phyloP scores from a whole-genome alignment of 192 early-diverging fungal genomes.

The Backusella macrospora region DNA sequence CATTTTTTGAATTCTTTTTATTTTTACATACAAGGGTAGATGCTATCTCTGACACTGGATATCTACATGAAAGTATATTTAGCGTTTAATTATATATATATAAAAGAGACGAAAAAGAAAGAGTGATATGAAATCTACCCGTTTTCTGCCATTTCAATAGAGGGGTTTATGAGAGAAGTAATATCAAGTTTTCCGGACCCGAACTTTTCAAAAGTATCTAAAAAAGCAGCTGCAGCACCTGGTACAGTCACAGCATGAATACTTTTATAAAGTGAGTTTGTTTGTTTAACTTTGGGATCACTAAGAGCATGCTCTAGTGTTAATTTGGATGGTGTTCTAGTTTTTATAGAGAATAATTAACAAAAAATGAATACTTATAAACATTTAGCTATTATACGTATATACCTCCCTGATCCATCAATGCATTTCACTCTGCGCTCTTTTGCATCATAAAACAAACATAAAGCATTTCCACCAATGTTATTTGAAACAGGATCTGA shows the following conservation, averaged over 20 bases:
- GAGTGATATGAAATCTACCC: slow-evolving; percentile 44
- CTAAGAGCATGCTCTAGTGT: slow-evolving; percentile 50
- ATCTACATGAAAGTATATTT: neutral
- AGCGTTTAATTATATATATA: neutral
- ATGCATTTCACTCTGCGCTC: slow-evolving; percentile 51
- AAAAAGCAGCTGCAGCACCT: slow-evolving; percentile 75
- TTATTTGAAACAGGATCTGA: slow-evolving; percentile 70
- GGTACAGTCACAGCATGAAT: slow-evolving; percentile 67
- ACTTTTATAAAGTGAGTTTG: slow-evolving; percentile 41
- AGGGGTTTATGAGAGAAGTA: slow-evolving; percentile 61
- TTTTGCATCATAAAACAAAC: slow-evolving; percentile 71
- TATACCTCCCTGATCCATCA: slow-evolving; percentile 61
- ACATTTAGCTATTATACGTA: neutral
- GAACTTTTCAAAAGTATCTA: slow-evolving; percentile 64
- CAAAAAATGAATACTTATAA: neutral
- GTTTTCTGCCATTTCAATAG: slow-evolving; percentile 69
- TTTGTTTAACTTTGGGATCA: slow-evolving; percentile 28
- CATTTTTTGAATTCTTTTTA: neutral
- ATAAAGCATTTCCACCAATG: slow-evolving; percentile 79
- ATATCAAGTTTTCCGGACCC: slow-evolving; percentile 63
- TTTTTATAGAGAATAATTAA: neutral
- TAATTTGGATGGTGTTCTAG: slow-evolving; percentile 54
- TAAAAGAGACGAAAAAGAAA: neutral
- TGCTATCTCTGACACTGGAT: slow-evolving; percentile 35
- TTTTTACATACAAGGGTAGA: slow-evolving; percentile 25